Evolutionary conservation across 2,329 filamentous ascomycete genomes (phyloP), one percentile per base, ranked within the genome.

Genomic region (Venturia asperata): DNA sequence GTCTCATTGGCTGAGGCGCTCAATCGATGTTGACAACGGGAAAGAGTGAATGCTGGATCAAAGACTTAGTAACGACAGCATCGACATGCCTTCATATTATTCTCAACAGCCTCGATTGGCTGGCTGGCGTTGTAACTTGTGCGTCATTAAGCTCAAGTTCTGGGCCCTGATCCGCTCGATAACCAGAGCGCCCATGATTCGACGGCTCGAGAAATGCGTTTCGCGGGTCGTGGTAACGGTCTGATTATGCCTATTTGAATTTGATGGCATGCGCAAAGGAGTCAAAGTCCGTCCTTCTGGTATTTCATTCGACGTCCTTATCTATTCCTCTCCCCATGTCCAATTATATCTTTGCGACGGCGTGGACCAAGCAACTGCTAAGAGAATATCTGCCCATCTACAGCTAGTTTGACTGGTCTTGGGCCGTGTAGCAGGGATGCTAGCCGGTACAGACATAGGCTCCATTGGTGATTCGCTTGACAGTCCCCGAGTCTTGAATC

Each of bases 291-390:
- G 45, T 49, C 24, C 5, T 19, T 24, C 30, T 34, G 52, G 15
- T 19, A 17, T 58, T 17, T 39, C 15, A 58, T 58, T 58, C 30
- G 52, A 58, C 19, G 15, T 58, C 30, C 52, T 62, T 62, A 47
- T 62, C 60, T 62, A 34, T 43, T 17, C n/a, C 17, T 62, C 39
- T 34, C n/a, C 19, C n/a, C 5, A 21, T 15, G 15, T 41, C 60
- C 60, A 62, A 62, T 62, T 62, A 43, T 15, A 62, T 43, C 2
- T 27, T 34, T 43, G 39, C 43, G n/a, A 62, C 30, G 37, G 30
- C 52, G 15, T 58, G 52, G 19, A 27, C 52, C 43, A 39, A 62
- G 37, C 11, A 10, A 17, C 58, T 24, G 34, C 37, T 37, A 15
- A 24, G 11, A 41, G 11, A 61, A 19, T n/a, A 17, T n/a, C 15